A percentile compares a stretch with the other conserved stretches of the same genome.
phyloP scores from a whole-genome alignment of 1,284 basidiomycete species.

The Boletellus sp. region DNA sequence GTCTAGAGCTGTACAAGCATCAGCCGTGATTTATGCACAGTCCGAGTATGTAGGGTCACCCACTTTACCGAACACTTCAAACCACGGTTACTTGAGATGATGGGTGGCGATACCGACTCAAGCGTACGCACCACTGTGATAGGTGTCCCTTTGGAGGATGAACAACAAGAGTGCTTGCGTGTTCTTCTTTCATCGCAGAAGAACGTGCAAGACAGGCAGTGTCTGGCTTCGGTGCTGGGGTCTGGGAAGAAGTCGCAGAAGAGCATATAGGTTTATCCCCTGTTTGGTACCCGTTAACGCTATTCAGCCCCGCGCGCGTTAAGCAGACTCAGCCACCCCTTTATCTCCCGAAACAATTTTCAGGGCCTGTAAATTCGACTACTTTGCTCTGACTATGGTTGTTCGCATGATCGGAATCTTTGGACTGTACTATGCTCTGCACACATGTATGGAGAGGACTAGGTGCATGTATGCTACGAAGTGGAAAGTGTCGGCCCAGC shows the following conservation, averaged over 20 bases:
- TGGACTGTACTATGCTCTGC: too few relatives aligned
- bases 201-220: conserved; percentile 79
- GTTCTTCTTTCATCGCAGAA: conserved; percentile 87
- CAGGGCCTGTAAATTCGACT: too few relatives aligned
- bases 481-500: too few relatives aligned
- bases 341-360: too few relatives aligned
- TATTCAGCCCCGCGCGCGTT: too few relatives aligned
- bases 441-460: too few relatives aligned
- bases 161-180: conserved; percentile 78
- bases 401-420: too few relatives aligned
- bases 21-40: conserved; percentile 78
- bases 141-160: conserved; percentile 83
- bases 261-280: too few relatives aligned
- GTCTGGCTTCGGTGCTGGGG: conserved; percentile 72
- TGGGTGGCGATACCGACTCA: conserved; percentile 82
- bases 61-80: conserved; percentile 94
- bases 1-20: conserved; percentile 86
- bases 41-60: conserved; percentile 66
- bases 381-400: too few relatives aligned
- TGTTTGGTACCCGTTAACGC: too few relatives aligned
- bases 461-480: too few relatives aligned
- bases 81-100: conserved; percentile 90
- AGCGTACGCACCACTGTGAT: conserved; percentile 83
- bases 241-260: conserved; percentile 77
- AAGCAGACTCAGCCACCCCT: too few relatives aligned